Evolutionary conservation across 1,139 yeast species (phyloP), one percentile per base, ranked within the genome.

Genomic region (Wickerhamomyces sp.): DNA sequence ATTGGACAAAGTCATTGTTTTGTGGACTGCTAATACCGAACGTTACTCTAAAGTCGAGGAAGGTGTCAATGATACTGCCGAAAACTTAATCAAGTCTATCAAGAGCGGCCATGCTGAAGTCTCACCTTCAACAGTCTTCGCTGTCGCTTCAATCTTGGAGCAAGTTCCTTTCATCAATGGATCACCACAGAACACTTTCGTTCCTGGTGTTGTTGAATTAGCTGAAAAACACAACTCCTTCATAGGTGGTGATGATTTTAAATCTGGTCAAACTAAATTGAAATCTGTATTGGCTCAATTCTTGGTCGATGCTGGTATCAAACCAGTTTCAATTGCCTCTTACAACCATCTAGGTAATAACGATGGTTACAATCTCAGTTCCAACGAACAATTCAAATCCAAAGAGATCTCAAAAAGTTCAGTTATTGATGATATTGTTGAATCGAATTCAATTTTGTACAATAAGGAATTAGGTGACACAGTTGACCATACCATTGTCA

Each of bases 1-100:
- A 39, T 80, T 91, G 59, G 97, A 91, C 67, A 85, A 84, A 66
- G 95, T 91, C 49, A 80, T 91, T 64, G 88, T 91, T 44, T 76
- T 91, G 64, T 91, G 98, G 98, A 89, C 96, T 46, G 98, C 98
- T 52, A 91, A 91, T 72, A 91, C 98, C 50, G 98, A 91, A 73
- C 84, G 97, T 67, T 90, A 86, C 65, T 81, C 95, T 44, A 93
- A 86, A 37, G 64, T 91, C 45, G 68, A 82, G 43, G 72, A 76
- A 23, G 94, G 95, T 51, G 90, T 91, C 56, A 89, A 91, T 64
- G 97, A 91, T 66, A 86, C 94, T 39, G 82, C 89, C 45, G 95
- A 86, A 42, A 86, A 87, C 68, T 72, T 91, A 64, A 59, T 91
- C 58, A 71, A 75, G 52, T 67, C 96, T 35, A 82, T 90, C 67